A percentile compares a stretch with the other conserved stretches of the same genome.
phyloP scores from a whole-genome alignment of 1,139 yeast species.

The Taphrina confusa region DNA sequence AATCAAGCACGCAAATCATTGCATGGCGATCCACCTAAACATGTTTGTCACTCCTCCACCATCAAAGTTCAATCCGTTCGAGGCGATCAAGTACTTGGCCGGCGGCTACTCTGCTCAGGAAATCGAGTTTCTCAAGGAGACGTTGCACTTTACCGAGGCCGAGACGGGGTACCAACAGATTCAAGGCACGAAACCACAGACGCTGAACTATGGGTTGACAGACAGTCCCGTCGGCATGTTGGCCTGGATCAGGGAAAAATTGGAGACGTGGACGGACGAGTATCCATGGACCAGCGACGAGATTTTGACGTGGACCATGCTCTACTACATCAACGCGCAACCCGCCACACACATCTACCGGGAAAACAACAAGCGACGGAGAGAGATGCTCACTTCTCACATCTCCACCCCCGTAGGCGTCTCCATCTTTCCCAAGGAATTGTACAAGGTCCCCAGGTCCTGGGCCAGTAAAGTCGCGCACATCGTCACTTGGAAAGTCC shows the following conservation, averaged over 20 bases:
- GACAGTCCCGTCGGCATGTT: slow-evolving; percentile 35
- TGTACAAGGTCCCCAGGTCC: slow-evolving; percentile 24
- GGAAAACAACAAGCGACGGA: not conserved
- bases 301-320: slow-evolving; percentile 31
- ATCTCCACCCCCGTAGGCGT: slow-evolving; percentile 31
- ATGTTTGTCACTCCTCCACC: slow-evolving; percentile 33
- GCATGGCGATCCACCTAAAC: slow-evolving; percentile 34
- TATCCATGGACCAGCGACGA: slow-evolving; percentile 32
- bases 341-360: slow-evolving; percentile 34
- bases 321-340: slow-evolving; percentile 23
- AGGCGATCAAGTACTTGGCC: slow-evolving; percentile 25
- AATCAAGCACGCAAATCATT: slow-evolving; percentile 14
- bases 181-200: slow-evolving; percentile 33
- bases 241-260: slow-evolving; percentile 35
- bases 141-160: slow-evolving; percentile 7
- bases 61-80: slow-evolving; percentile 21
- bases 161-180: slow-evolving; percentile 33
- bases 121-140: not conserved
- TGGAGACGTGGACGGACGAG: slow-evolving; percentile 23
- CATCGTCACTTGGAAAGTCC: slow-evolving; percentile 13
- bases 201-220: slow-evolving; percentile 26
- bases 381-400: not conserved
- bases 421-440: slow-evolving; percentile 29
- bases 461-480: slow-evolving; percentile 26
- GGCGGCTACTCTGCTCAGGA: slow-evolving; percentile 20